phyloP scores from a whole-genome alignment of 1,284 basidiomycete species.

The Coniophora puteana region DNA sequence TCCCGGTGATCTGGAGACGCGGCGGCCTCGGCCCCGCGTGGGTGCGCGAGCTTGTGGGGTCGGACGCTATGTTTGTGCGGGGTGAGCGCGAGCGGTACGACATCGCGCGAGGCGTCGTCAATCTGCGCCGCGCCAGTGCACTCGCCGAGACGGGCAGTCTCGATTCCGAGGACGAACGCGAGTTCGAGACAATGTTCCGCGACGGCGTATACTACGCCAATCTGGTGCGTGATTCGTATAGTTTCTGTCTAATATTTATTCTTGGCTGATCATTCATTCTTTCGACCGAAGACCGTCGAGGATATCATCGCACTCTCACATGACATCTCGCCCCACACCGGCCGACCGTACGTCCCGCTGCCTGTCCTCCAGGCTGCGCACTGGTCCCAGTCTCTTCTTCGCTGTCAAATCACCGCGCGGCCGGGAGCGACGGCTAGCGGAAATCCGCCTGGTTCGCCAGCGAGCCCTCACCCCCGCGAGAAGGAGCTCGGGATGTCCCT shows the following conservation, averaged over 20 bases:
- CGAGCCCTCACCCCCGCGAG: slow-evolving; percentile 37
- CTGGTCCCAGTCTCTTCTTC: slow-evolving; percentile 69
- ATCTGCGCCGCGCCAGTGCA: slow-evolving; percentile 64
- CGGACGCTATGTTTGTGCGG: slow-evolving; percentile 78
- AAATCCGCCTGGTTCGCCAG: slow-evolving; percentile 27
- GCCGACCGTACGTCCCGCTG: slow-evolving; percentile 67
- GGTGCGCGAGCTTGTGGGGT: slow-evolving; percentile 72
- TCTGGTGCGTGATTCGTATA: slow-evolving; percentile 52
- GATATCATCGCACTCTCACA: slow-evolving; percentile 71
- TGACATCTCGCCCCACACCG: slow-evolving; percentile 70
- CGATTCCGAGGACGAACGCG: slow-evolving; percentile 52
- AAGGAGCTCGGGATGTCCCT: slow-evolving; percentile 60
- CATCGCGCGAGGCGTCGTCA: slow-evolving; percentile 73
- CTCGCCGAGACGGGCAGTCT: slow-evolving; percentile 44
- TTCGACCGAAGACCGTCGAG: slow-evolving; percentile 56
- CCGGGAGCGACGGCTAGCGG: slow-evolving; percentile 21
- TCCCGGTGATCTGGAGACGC: slow-evolving; percentile 61
- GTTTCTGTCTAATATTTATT: background rate
- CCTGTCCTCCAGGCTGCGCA: slow-evolving; percentile 70
- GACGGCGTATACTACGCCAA: slow-evolving; percentile 86
- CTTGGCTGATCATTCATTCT: slow-evolving; percentile 3
- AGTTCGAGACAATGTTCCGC: slow-evolving; percentile 73
- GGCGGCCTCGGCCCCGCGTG: slow-evolving; percentile 72
- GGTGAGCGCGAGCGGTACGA: slow-evolving; percentile 81
- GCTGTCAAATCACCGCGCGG: slow-evolving; percentile 50